Base-by-base conservation (phyloP, 331 rosid species). In the Ulmus americana region DNA sequence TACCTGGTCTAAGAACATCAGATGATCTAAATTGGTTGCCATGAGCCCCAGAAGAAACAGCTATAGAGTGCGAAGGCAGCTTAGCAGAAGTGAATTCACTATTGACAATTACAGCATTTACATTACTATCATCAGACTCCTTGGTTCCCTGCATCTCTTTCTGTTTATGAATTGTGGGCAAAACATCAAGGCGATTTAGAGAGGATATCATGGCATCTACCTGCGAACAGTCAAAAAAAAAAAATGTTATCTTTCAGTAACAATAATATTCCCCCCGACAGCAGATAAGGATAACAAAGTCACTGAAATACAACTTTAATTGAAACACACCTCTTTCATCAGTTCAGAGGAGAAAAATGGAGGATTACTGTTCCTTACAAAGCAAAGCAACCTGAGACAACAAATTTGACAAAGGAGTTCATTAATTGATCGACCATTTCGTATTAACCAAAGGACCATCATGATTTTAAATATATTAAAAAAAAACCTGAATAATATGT, bases 251-350 rank as follows among this genome's bases (percentile, higher is more conserved):
- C 74, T 70, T 65, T 70, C 59, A n/a, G 55, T 50, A 68, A 39
- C 47, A 76, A 63, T 63, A 70, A 59, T 56, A 59, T 69, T n/a
- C 39, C 53, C 42, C 55, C 40, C n/a, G 63, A 63, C 5, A 39
- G 46, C 45, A 69, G 41, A 28, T 15, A 45, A 42, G 45, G 43
- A 49, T 13, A 44, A 65, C 73, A 62, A 14, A 39, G 52, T 52
- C 63, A 57, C 48, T 6, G 68, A 70, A 64, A 46, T 22, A 28
- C 4, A 35, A 22, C 51, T 71, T 41, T 46, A 62, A 78, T 50
- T 51, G 67, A 79, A 76, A 15, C 51, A 64, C 80, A 94, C 99
- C 97, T 90, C 82, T 76, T 82, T 82, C 55, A 84, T 79, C 64
- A 71, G 87, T 65, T 79, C 83, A 1, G 78, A 58, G 50, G 90